Percentiles rank a stretch among this genome's conserved stretches.
These are phyloP conservation scores for Theileria parva DNA, from an alignment of 169 alveolate species.

Conservation along the genomic window DNA sequence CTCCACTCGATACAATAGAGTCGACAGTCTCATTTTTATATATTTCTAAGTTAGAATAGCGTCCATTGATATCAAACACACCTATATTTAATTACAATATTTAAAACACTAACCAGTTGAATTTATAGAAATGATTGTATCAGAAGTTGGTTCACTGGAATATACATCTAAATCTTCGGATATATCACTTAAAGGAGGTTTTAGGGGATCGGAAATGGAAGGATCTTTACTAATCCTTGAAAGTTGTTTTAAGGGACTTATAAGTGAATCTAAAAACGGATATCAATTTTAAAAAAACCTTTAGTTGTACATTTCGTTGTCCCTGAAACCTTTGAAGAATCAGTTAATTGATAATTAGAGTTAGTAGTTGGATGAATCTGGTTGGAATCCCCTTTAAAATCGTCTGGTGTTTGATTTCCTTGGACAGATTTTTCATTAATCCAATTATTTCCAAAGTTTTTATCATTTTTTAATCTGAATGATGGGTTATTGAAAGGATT, in stretches of 20 bases:
- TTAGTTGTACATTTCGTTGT: not conserved
- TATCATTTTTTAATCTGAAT: not conserved
- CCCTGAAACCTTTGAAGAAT: not conserved
- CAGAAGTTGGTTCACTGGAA: not conserved
- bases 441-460: not conserved
- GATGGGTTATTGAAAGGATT: not conserved
- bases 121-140: not conserved
- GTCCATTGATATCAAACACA: slow-evolving; percentile 7
- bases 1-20: slow-evolving; percentile 26
- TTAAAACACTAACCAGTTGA: not conserved
- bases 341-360: not conserved
- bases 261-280: not conserved
- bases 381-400: not conserved
- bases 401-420: not conserved
- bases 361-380: not conserved
- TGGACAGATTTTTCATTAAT: not conserved
- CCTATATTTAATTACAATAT: not conserved
- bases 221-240: not conserved
- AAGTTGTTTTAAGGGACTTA: not conserved
- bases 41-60: slow-evolving; percentile 12
- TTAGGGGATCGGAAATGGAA: not conserved
- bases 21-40: slow-evolving; percentile 26
- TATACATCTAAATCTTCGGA: not conserved
- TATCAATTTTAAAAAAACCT: not conserved
- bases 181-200: not conserved